phyloP scores from a whole-genome alignment of 805 yeast species.

The Cyberlindnera samutprakarnensis region DNA sequence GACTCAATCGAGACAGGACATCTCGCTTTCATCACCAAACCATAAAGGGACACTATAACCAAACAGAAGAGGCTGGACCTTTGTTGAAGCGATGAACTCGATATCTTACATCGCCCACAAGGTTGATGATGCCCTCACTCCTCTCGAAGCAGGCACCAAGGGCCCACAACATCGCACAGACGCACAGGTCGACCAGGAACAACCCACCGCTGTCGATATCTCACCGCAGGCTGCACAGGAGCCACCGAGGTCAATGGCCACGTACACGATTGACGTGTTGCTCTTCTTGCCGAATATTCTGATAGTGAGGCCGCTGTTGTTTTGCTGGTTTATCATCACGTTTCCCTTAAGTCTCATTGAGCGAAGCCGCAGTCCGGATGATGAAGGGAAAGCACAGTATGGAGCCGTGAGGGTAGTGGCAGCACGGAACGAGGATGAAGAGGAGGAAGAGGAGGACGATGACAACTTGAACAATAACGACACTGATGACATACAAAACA shows the following conservation, averaged over 20 bases:
- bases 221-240: too few relatives aligned
- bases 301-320: constrained; percentile 43
- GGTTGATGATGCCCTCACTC: constrained; percentile 19
- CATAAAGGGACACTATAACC: neutral
- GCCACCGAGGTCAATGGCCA: neutral
- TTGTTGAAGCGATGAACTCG: constrained; percentile 22
- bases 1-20: neutral
- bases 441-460: constrained; percentile 3
- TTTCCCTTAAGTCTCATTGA: constrained; percentile 47
- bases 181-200: too few relatives aligned
- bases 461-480: neutral
- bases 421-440: constrained; percentile 1
- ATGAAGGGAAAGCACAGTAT: constrained; percentile 1
- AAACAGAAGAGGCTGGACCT: neutral
- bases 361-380: neutral
- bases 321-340: constrained; percentile 43
- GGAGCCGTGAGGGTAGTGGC: too few relatives aligned
- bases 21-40: neutral
- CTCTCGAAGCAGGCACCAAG: too few relatives aligned
- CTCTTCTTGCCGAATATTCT: constrained; percentile 43
- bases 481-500: neutral
- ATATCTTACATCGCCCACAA: constrained; percentile 21
- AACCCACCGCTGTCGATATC: too few relatives aligned
- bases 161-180: neutral
- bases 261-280: constrained; percentile 9